These are phyloP conservation scores for Arthrobotrys entomopaga DNA, from an alignment of 2,329 filamentous ascomycete species.

Conservation along the genomic window DNA sequence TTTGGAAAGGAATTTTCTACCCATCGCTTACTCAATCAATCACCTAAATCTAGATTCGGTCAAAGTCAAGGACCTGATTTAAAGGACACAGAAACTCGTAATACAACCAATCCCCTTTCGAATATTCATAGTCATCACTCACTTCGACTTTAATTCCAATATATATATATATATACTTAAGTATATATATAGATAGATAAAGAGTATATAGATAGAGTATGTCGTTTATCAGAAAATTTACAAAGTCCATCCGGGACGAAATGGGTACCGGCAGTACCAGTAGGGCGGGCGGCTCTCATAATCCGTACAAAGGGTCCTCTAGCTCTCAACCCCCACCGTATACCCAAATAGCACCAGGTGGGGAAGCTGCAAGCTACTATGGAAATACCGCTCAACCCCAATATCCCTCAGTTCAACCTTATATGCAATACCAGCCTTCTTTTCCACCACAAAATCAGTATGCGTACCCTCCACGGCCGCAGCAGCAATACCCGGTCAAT, in stretches of 20 bases:
- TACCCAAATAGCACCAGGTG: conserved; percentile 18
- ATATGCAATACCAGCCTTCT: conserved; percentile 17
- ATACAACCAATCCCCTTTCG: neutral
- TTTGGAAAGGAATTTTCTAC: neutral
- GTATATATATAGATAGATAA: too few relatives aligned
- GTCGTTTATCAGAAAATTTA: conserved; percentile 43
- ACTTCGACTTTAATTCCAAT: neutral
- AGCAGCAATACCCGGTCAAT: neutral
- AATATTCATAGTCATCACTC: too few relatives aligned
- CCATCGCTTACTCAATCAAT: too few relatives aligned
- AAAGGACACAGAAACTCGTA: neutral
- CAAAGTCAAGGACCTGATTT: neutral
- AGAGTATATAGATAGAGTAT: conserved; percentile 8
- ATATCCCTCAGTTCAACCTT: conserved; percentile 27
- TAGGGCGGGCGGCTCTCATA: conserved; percentile 17
- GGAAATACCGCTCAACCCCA: conserved; percentile 49
- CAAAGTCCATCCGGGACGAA: conserved; percentile 28
- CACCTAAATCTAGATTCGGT: neutral
- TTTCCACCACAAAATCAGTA: conserved; percentile 6
- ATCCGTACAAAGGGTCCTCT: conserved; percentile 23
- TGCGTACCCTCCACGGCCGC: conserved; percentile 2
- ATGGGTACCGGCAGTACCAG: conserved; percentile 1
- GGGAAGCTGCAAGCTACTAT: conserved; percentile 48
- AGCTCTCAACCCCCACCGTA: conserved; percentile 34
- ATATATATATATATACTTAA: neutral